Evolutionary conservation across 2,329 filamentous ascomycete species (phyloP).

Genomic region (Aspergillus luchuensis): DNA sequence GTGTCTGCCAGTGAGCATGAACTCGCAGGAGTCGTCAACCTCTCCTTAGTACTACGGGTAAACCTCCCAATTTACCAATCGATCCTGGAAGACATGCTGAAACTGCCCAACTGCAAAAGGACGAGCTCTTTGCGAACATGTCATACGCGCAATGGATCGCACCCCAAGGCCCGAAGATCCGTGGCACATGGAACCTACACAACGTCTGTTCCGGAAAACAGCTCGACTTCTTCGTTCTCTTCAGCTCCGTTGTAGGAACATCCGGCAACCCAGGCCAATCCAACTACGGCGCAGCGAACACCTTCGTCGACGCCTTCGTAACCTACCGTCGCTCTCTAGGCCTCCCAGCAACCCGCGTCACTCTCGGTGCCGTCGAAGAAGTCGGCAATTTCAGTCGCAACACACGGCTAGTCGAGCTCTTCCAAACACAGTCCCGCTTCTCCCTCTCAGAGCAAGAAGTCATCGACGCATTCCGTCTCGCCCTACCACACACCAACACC

Average conservation of each 20-base stretch:
- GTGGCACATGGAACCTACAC: constrained; percentile 21
- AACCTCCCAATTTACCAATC: background rate
- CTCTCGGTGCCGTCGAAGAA: constrained; percentile 29
- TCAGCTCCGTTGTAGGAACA: constrained; percentile 30
- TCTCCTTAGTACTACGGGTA: constrained; percentile 10
- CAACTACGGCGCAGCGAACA: constrained; percentile 44
- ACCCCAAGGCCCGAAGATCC: constrained; percentile 12
- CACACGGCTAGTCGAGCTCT: constrained; percentile 2
- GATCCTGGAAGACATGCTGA: background rate
- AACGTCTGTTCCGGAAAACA: background rate
- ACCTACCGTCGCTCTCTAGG: constrained; percentile 26
- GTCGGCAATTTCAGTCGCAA: constrained; percentile 23
- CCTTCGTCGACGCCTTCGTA: constrained; percentile 36
- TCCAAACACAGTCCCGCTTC: constrained; percentile 2
- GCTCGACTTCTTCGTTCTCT: constrained; percentile 26
- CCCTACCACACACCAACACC: background rate
- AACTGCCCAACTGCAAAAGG: constrained; percentile 8
- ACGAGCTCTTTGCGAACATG: constrained; percentile 17
- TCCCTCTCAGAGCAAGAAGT: constrained; percentile 9
- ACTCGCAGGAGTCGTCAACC: constrained; percentile 6
- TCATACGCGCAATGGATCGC: constrained; percentile 14
- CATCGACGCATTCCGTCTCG: constrained; percentile 8
- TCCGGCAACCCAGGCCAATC: constrained; percentile 43
- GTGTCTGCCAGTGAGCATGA: background rate
- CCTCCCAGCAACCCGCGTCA: constrained; percentile 17